These are phyloP conservation scores for Arxiozyma bovina DNA, from an alignment of 1,139 yeast genomes.

Conservation along the genomic window DNA sequence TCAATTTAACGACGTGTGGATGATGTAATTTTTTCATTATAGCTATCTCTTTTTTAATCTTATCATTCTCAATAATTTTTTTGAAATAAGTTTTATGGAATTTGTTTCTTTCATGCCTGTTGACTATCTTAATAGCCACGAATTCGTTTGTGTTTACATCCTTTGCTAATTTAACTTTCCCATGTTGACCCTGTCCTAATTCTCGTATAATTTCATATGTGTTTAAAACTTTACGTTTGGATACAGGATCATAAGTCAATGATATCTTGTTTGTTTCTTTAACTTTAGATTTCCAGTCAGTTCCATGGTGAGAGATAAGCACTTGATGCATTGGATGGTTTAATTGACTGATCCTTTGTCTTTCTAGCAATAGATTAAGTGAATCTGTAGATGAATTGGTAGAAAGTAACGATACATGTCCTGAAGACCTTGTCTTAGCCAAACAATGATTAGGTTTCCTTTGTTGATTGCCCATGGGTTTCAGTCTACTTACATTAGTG, in stretches of 20 bases:
- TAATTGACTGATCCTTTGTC: slow-evolving; percentile 33
- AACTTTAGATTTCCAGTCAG: slow-evolving; percentile 34
- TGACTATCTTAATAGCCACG: slow-evolving; percentile 91
- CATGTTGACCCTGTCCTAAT: slow-evolving; percentile 94
- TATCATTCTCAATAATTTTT: slow-evolving; percentile 33
- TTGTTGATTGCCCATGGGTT: background rate
- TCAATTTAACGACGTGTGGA: slow-evolving; percentile 77
- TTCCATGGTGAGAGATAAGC: slow-evolving; percentile 22
- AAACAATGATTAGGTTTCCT: background rate
- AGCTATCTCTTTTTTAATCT: slow-evolving; percentile 84
- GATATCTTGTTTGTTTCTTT: slow-evolving; percentile 78
- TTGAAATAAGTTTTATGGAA: slow-evolving; percentile 16
- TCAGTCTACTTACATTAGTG: background rate
- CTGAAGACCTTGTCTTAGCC: slow-evolving; percentile 3
- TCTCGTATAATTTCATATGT: slow-evolving; percentile 84
- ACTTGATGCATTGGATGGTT: slow-evolving; percentile 36
- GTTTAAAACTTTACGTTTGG: slow-evolving; percentile 74
- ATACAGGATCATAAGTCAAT: slow-evolving; percentile 82
- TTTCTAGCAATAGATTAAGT: slow-evolving; percentile 32
- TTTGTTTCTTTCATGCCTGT: slow-evolving; percentile 46
- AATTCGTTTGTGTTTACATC: slow-evolving; percentile 60
- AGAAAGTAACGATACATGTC: slow-evolving; percentile 2
- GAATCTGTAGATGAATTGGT: slow-evolving; percentile 35
- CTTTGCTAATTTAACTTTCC: slow-evolving; percentile 86
- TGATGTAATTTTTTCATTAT: slow-evolving; percentile 92